Conservation (phyloP, 1,284 basidiomycete genomes). For the Trametes sp. region DNA sequence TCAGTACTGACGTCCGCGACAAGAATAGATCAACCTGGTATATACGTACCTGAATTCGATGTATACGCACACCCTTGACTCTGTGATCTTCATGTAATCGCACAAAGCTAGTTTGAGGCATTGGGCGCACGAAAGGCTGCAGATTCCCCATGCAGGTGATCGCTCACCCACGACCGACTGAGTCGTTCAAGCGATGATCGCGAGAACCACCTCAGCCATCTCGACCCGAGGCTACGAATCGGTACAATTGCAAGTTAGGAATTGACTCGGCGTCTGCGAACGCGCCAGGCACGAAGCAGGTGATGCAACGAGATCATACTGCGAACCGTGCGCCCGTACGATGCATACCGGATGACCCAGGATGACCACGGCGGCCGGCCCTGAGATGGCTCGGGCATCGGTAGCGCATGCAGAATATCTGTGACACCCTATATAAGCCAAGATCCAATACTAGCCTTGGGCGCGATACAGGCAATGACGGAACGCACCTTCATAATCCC, state of each 20-base stretch:
- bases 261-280: not conserved
- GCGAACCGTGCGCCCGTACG: not conserved
- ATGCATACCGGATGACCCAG: not conserved
- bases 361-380: not conserved
- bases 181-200: not conserved
- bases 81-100: not conserved
- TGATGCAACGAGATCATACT: not conserved
- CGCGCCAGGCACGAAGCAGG: not conserved
- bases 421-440: not conserved
- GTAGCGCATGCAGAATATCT: not conserved
- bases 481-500: too few species aligned
- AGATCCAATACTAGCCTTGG: not conserved
- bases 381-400: not conserved
- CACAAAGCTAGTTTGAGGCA: not conserved
- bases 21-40: conserved; percentile 6
- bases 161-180: not conserved
- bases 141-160: not conserved
- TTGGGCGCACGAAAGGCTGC: not conserved
- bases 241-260: not conserved
- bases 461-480: not conserved
- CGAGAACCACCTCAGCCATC: not conserved
- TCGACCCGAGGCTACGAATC: not conserved
- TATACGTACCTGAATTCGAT: not conserved
- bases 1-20: not conserved
- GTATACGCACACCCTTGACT: not conserved